These are phyloP conservation scores for Dioscorea cayenensis DNA, from an alignment of 116 monocot species.

Conservation along the genomic window DNA sequence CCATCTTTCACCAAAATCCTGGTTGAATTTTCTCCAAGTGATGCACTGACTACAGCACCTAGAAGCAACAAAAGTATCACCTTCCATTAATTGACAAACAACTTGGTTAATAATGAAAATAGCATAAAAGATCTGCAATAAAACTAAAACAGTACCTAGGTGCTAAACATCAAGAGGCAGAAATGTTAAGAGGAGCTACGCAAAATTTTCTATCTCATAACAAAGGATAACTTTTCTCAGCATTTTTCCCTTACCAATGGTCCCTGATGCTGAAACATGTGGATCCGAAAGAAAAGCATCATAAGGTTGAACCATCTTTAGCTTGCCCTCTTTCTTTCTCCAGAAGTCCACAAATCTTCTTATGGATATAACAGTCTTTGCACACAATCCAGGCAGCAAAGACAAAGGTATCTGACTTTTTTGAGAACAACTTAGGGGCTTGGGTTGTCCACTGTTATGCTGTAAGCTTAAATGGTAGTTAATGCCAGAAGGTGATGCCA, in stretches of 20 bases:
- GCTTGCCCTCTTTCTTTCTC: constrained; percentile 73
- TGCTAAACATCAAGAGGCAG: background rate
- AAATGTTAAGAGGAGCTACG: background rate
- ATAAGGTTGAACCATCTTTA: constrained; percentile 94
- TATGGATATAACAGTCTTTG: constrained; percentile 62
- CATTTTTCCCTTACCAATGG: constrained; percentile 46
- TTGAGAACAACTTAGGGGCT: constrained; percentile 38
- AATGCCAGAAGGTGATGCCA: constrained; percentile 43
- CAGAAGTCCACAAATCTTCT: constrained; percentile 66
- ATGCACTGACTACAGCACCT: constrained; percentile 75
- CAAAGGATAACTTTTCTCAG: background rate
- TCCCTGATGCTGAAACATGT: constrained; percentile 66
- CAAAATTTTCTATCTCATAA: background rate
- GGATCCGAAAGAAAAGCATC: constrained; percentile 78
- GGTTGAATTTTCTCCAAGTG: constrained; percentile 47
- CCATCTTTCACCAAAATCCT: constrained; percentile 22
- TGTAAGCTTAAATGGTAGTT: constrained; percentile 80
- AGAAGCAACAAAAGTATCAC: constrained; percentile 5
- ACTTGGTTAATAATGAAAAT: no score
- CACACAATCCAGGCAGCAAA: constrained; percentile 78
- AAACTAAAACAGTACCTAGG: no score
- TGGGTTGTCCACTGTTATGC: constrained; percentile 79
- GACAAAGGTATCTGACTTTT: constrained; percentile 34
- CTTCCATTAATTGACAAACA: background rate
- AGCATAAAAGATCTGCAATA: no score